phyloP scores from a whole-genome alignment of 495 filamentous ascomycete genomes.

The Penicillium simplicissimum region DNA sequence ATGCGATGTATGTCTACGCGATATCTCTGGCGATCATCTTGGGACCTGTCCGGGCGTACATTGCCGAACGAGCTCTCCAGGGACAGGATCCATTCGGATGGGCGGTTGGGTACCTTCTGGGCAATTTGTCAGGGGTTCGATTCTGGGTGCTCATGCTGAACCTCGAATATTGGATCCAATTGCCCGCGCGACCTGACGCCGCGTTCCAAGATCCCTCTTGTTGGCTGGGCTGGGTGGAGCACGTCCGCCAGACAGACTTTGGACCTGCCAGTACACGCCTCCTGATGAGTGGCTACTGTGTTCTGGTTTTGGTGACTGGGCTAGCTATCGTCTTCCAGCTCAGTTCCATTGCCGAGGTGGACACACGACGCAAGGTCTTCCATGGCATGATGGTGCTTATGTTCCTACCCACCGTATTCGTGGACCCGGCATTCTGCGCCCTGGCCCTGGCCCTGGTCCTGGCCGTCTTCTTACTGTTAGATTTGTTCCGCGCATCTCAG shows the following conservation, averaged over 20 bases:
- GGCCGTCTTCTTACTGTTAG: conserved; percentile 80
- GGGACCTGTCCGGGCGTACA: conserved; percentile 68
- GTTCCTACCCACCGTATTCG: conserved; percentile 80
- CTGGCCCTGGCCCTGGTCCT: conserved; percentile 75
- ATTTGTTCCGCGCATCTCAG: conserved; percentile 86
- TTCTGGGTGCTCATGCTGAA: conserved; percentile 64
- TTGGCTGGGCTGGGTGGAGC: conserved; percentile 57
- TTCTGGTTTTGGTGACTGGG: conserved; percentile 65
- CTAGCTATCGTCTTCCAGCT: conserved; percentile 72
- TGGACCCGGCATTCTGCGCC: conserved; percentile 82
- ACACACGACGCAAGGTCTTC: conserved; percentile 97
- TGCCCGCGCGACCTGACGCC: conserved; percentile 56
- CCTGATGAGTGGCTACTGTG: conserved; percentile 70
- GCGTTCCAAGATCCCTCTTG: conserved; percentile 35
- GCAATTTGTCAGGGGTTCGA: conserved; percentile 68
- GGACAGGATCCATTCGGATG: conserved; percentile 84
- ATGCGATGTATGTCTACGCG: conserved; percentile 75
- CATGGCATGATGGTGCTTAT: conserved; percentile 97
- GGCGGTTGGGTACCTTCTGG: conserved; percentile 87
- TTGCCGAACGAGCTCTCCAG: conserved; percentile 63
- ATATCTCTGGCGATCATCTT: conserved; percentile 64
- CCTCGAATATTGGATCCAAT: conserved; percentile 72
- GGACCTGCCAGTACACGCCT: conserved; percentile 84
- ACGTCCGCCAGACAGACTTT: conserved; percentile 55
- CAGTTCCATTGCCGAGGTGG: conserved; percentile 74